Conservation (phyloP, 2,329 filamentous ascomycete genomes). For the Aspergillus sergii region DNA sequence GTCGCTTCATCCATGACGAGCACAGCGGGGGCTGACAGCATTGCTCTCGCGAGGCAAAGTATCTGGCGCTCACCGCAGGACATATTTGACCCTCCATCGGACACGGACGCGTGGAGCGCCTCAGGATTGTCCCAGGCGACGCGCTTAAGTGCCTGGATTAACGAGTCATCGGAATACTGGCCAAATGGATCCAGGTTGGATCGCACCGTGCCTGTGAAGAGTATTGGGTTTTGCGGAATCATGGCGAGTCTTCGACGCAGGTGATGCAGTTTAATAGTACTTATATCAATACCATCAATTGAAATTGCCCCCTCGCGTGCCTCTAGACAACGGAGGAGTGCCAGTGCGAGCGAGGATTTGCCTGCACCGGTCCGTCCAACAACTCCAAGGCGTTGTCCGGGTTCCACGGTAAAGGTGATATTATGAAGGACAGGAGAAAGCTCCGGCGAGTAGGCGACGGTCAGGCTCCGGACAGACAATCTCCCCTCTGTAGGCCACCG, state of each 20-base stretch:
- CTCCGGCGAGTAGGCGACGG: slow-evolving; percentile 3
- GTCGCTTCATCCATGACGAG: slow-evolving; percentile 8
- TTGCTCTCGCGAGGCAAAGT: slow-evolving; percentile 5
- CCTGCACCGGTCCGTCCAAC: slow-evolving; percentile 30
- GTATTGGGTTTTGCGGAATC: slow-evolving; percentile 3
- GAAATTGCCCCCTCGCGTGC: slow-evolving; percentile 3
- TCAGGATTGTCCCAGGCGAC: not conserved
- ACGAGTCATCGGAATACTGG: not conserved
- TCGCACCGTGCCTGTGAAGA: slow-evolving; percentile 6
- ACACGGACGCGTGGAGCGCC: not conserved
- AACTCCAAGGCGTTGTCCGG: slow-evolving; percentile 18
- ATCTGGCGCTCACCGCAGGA: slow-evolving; percentile 9
- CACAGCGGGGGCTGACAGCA: slow-evolving; percentile 1
- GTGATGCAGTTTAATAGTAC: not conserved
- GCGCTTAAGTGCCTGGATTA: not conserved
- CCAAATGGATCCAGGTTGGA: slow-evolving; percentile 9
- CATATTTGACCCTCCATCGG: slow-evolving; percentile 2
- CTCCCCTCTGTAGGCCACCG: not conserved
- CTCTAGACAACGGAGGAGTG: slow-evolving; percentile 27
- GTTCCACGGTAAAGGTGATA: slow-evolving; percentile 12
- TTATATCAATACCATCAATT: slow-evolving; percentile 5
- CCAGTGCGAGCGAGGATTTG: slow-evolving; percentile 29
- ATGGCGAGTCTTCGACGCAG: slow-evolving; percentile 5
- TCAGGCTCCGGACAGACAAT: not conserved
- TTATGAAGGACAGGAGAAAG: slow-evolving; percentile 2